Evolutionary conservation across 2,329 filamentous ascomycete genomes (phyloP).

Genomic region (Talaromyces pinophilus): DNA sequence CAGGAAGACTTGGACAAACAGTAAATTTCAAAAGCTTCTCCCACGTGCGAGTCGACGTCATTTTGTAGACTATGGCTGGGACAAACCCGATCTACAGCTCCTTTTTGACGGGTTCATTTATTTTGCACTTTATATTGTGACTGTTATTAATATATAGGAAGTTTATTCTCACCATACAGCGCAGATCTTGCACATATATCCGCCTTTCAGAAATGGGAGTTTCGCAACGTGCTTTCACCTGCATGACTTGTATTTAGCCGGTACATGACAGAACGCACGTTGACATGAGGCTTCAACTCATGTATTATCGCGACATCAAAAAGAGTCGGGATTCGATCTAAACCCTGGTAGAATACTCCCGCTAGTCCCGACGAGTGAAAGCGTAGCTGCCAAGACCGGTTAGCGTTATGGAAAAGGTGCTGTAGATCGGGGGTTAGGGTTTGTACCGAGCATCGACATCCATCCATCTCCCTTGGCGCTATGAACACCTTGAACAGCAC

Average conservation of each 20-base stretch:
- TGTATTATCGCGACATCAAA: neutral
- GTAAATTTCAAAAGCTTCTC: neutral
- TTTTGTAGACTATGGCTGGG: neutral
- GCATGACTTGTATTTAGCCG: neutral
- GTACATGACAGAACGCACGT: neutral
- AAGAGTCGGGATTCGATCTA: neutral
- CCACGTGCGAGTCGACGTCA: neutral
- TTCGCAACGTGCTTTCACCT: neutral
- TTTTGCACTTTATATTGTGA: neutral
- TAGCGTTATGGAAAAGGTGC: neutral
- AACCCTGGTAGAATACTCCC: neutral
- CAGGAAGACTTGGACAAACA: too few relatives aligned
- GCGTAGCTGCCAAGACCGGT: neutral
- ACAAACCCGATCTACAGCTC: neutral
- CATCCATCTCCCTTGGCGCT: neutral
- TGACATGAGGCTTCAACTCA: neutral
- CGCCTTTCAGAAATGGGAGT: neutral
- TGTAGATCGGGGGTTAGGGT: neutral
- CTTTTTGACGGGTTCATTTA: neutral
- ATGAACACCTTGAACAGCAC: neutral
- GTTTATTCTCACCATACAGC: neutral
- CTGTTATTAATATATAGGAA: neutral
- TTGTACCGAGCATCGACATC: neutral
- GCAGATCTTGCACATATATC: neutral
- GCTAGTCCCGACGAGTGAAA: neutral